Base-by-base conservation (phyloP, 1,139 yeast genomes). In the Meyerozyma sp. region DNA sequence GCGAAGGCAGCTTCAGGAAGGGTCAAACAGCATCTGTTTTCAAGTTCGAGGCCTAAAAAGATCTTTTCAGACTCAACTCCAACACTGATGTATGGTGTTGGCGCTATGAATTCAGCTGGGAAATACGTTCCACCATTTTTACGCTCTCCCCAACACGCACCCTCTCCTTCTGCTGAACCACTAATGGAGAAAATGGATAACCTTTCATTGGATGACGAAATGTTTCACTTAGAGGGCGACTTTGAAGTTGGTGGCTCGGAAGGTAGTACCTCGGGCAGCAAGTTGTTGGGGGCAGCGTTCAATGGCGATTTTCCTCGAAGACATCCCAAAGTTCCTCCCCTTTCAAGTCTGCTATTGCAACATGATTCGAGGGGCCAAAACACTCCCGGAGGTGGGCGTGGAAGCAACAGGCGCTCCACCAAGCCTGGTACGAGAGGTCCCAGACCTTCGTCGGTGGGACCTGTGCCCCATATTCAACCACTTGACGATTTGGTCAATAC, bases 81-180 rank as follows among this genome's bases (percentile, higher is more conserved):
- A 21, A 18, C 34, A 9, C 21, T 29, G 18, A 26, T 27, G 11
- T n/a, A 39, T 7, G 29, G 34, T 25, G 35, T 14, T 27, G 32
- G 39, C n/a, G 29, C 44, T 4, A 41, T 30, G 6, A 42, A 21
- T n/a, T 39, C 47, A 26, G 51, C 56, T 23, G 75, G 75, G 8
- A 72, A 71, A 50, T 73, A 73, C 46, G 57, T 70, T 28, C 78
- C 78, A 21, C 78, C 78, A 25, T 68, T 63, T 46, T 61, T 73
- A 54, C 59, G 77, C 45, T 70, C 75, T 2, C 77, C 77, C 1
- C 56, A 53, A 29, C 59, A 57, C 43, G 52, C 52, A 32, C 63
- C 59, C 47, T 67, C 75, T 5, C 73, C 75, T 4, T 58, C 58
- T 9, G 54, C 67, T 37, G 65, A 57, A 8, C 70, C 73, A 9